These are phyloP conservation scores for Alternaria novae-zelandiae DNA, from an alignment of 2,329 filamentous ascomycete species.

Conservation along the genomic window DNA sequence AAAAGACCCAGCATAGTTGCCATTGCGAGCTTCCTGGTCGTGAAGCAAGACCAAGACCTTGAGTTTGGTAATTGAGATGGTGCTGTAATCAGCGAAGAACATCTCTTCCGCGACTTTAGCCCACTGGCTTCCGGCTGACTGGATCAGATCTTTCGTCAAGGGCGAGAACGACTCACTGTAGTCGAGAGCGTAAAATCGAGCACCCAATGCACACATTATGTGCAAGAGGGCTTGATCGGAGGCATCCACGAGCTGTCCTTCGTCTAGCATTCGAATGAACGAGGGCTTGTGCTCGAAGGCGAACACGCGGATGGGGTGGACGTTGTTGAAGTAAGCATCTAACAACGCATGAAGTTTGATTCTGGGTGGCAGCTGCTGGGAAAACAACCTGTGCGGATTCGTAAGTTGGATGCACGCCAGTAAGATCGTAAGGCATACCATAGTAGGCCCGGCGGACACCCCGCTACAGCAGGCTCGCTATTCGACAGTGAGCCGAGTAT, in stretches of 20 bases:
- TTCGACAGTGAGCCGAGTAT: conserved; percentile 4
- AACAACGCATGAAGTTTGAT: conserved; percentile 33
- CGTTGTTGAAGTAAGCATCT: conserved; percentile 42
- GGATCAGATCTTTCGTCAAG: conserved; percentile 37
- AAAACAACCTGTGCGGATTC: conserved; percentile 26
- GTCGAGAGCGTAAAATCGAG: conserved; percentile 39
- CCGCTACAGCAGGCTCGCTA: conserved; percentile 14
- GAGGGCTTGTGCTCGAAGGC: conserved; percentile 43
- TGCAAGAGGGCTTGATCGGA: conserved; percentile 40
- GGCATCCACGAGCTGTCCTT: conserved; percentile 35
- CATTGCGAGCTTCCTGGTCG: conserved; percentile 40
- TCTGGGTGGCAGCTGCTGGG: conserved; percentile 30
- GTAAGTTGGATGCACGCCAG: neutral
- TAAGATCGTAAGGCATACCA: conserved; percentile 20
- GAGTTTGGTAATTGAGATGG: conserved; percentile 39
- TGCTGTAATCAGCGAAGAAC: conserved; percentile 44
- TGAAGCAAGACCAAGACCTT: conserved; percentile 41
- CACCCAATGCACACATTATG: conserved; percentile 42
- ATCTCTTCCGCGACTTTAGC: conserved; percentile 41
- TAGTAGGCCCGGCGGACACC: conserved; percentile 29
- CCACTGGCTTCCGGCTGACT: conserved; percentile 42
- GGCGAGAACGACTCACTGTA: conserved; percentile 37
- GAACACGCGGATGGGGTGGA: conserved; percentile 36
- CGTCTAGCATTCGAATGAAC: conserved; percentile 43
- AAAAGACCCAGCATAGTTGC: conserved; percentile 43